phyloP scores from a whole-genome alignment of 164 flowering plant genomes.

The Nymphaea thermarum region DNA sequence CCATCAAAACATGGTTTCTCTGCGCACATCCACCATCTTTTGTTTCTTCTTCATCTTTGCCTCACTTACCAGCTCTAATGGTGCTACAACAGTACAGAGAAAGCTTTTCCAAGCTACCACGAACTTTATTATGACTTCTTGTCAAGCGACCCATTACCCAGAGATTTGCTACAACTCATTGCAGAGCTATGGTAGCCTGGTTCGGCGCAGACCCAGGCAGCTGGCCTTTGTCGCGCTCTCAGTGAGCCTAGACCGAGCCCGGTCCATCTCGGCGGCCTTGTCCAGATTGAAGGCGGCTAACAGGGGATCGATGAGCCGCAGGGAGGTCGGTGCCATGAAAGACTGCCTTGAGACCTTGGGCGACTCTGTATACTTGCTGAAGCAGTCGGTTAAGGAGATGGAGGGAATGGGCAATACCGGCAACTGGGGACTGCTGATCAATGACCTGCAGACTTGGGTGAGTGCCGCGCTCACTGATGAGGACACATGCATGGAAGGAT shows the following conservation, averaged over 20 bases:
- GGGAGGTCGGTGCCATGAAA: neutral
- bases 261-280: neutral
- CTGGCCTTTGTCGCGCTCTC: neutral
- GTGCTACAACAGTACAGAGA: too few relatives aligned
- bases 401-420: neutral
- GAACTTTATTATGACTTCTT: neutral
- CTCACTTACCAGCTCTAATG: too few relatives aligned
- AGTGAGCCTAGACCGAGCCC: neutral
- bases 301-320: neutral
- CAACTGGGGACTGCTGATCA: neutral
- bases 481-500: neutral
- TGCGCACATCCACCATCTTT: too few relatives aligned
- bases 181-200: neutral
- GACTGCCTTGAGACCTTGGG: neutral
- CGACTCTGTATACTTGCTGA: neutral
- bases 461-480: neutral
- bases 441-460: neutral
- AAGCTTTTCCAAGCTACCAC: too few relatives aligned
- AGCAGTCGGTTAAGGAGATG: neutral
- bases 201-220: neutral
- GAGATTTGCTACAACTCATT: neutral
- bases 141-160: neutral
- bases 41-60: too few relatives aligned
- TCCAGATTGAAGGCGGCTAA: neutral
- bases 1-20: too few relatives aligned